Conservation (phyloP, 2,329 filamentous ascomycete genomes). For the Sarocladium brachiariae region DNA sequence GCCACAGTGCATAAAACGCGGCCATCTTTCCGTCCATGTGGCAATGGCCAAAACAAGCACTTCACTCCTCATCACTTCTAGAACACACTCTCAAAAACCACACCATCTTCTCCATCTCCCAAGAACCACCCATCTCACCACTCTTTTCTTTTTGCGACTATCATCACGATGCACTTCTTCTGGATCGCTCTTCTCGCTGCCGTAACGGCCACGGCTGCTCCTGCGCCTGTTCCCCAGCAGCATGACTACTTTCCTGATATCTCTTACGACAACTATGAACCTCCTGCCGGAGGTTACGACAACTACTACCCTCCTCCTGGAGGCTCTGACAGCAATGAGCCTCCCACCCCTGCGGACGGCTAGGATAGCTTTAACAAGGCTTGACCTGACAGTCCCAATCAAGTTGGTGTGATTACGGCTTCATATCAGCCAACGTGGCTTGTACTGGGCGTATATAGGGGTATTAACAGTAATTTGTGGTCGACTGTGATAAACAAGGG, state of each 20-base stretch:
- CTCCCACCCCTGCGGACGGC: no score
- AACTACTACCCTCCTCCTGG: conserved; percentile 8
- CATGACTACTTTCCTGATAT: conserved; percentile 12
- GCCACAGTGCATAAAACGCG: background rate
- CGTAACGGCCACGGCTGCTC: conserved; percentile 17
- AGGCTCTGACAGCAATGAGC: conserved; percentile 9
- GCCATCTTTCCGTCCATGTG: no score
- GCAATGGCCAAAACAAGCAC: background rate
- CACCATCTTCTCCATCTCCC: conserved; percentile 6
- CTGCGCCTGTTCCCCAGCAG: conserved; percentile 15
- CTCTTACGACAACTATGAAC: conserved; percentile 11
- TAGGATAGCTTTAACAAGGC: no score
- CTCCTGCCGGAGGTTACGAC: conserved; percentile 11
- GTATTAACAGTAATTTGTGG: no score
- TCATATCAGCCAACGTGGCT: no score
- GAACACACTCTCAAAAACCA: background rate
- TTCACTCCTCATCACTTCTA: background rate
- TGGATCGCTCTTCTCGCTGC: conserved; percentile 20
- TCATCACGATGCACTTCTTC: conserved; percentile 24
- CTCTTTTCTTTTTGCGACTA: background rate
- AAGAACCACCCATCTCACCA: no score
- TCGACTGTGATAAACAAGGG: no score
- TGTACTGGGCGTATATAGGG: no score
- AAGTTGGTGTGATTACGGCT: no score
- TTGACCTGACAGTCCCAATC: no score